Base-by-base conservation (phyloP, 2,329 filamentous ascomycete genomes). In the Cladosporium sphaerospermum region DNA sequence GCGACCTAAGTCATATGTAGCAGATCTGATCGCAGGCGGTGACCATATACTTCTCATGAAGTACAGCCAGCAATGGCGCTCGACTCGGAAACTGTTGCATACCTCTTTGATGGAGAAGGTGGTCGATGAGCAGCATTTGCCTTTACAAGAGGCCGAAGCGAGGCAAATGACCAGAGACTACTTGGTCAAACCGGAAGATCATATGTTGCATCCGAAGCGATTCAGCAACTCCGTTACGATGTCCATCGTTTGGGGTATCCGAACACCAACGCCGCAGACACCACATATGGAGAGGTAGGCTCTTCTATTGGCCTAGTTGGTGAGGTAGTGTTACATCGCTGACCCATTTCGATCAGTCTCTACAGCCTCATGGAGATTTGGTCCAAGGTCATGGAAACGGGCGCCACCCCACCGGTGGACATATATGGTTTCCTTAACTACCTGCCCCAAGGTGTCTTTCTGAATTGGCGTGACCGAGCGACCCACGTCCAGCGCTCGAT, bases 171-270 rank as follows among this genome's bases (percentile, higher is more conserved):
- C 78, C 4, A 59, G 64, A 9, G 77, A 79, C 56, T 74, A 73
- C 55, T 54, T 74, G 13, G 43, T 65, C 0, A 53, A 62, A 0
- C 75, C 76, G 0, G 65, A 70, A 23, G 54, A 73, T n/a, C 68
- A 72, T 43, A 77, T 78, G 73, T 52, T 67, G 31, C 75, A 78
- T 57, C 70, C 75, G 0, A 73, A 74, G 56, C 65, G 78, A 2
- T 77, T 70, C 54, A 75, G 69, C 46, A 79, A 79, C 56, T 77
- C 73, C 54, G 71, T 78, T 49, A 75, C 67, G 23, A 77, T 73
- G 65, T 69, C 64, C 39, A 58, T 75, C n/a, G 47, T 64, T 28
- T 63, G 57, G 52, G 63, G 62, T 8, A 48, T 62, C 3, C 45
- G 69, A 59, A 63, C 62, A 5, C 62, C 62, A 7, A 57, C 41